phyloP scores from a whole-genome alignment of 768 basidiomycete genomes.

The Pholiota molesta region DNA sequence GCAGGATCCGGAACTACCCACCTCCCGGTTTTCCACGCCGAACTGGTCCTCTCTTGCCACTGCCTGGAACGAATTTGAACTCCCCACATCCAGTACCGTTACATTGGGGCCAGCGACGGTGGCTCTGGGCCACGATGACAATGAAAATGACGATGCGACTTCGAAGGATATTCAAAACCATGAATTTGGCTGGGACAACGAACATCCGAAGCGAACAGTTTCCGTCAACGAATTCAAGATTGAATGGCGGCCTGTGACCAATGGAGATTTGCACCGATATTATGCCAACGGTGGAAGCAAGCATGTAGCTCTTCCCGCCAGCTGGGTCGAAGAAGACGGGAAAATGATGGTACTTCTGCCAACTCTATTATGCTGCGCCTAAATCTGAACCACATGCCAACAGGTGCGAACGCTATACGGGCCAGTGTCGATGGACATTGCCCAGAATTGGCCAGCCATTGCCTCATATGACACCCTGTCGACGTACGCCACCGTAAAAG shows the following conservation, averaged over 20 bases:
- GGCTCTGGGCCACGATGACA: slow-evolving; percentile 81
- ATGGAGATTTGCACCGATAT: slow-evolving; percentile 81
- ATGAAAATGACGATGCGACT: slow-evolving; percentile 65
- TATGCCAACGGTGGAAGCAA: slow-evolving; percentile 49
- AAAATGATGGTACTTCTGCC: slow-evolving; percentile 46
- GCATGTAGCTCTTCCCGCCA: slow-evolving; percentile 60
- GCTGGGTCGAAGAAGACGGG: slow-evolving; percentile 67
- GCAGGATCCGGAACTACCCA: slow-evolving; percentile 75
- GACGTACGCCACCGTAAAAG: slow-evolving; percentile 80
- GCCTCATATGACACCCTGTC: slow-evolving; percentile 79
- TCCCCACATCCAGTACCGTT: slow-evolving; percentile 46
- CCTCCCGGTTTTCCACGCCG: slow-evolving; percentile 77
- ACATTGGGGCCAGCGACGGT: slow-evolving; percentile 62
- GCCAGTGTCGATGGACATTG: slow-evolving; percentile 74
- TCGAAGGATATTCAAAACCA: slow-evolving; percentile 48
- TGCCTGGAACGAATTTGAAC: slow-evolving; percentile 51
- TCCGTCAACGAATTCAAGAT: slow-evolving; percentile 72
- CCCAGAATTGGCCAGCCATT: slow-evolving; percentile 84
- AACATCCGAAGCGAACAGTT: slow-evolving; percentile 69
- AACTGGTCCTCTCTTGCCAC: slow-evolving; percentile 61
- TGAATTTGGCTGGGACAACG: slow-evolving; percentile 95
- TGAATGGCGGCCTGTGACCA: slow-evolving; percentile 86
- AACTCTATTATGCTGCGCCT: background rate
- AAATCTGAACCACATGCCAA: background rate
- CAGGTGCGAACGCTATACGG: slow-evolving; percentile 89